These are phyloP conservation scores for Pseudogymnoascus pannorum DNA, from an alignment of 2,329 filamentous ascomycete species.

Conservation along the genomic window DNA sequence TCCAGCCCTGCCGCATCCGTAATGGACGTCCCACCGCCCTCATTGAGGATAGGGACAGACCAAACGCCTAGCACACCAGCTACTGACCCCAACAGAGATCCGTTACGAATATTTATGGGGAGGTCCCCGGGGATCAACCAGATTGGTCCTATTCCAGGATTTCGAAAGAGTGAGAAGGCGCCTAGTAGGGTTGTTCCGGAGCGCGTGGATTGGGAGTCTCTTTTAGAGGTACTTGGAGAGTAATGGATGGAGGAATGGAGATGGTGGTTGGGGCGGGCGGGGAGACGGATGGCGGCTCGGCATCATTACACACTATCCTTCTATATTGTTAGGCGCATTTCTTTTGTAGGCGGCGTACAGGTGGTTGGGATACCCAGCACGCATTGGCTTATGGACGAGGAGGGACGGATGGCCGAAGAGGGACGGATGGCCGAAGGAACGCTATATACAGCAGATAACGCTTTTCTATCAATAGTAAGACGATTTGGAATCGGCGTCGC, in stretches of 20 bases:
- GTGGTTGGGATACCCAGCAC: conserved; percentile 5
- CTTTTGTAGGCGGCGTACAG: background rate
- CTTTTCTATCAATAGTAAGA: background rate
- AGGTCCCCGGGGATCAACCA: conserved; percentile 72
- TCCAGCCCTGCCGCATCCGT: conserved; percentile 5
- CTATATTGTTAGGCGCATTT: background rate
- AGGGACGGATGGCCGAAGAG: background rate
- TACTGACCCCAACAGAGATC: conserved; percentile 21
- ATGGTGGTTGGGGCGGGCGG: background rate
- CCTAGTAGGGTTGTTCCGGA: conserved; percentile 25
- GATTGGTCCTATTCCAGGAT: conserved; percentile 64
- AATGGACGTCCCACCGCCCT: conserved; percentile 5
- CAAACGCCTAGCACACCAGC: conserved; percentile 29
- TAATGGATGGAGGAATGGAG: background rate
- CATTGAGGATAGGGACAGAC: conserved; percentile 14
- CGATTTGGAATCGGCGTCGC: conserved; percentile 1
- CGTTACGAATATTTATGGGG: conserved; percentile 31
- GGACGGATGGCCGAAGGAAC: background rate
- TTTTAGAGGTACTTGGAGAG: conserved; percentile 25
- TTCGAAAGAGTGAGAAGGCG: conserved; percentile 40
- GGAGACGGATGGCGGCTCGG: background rate
- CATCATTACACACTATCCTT: conserved; percentile 1
- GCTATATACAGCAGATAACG: conserved; percentile 1
- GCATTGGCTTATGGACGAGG: background rate
- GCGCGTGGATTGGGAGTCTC: conserved; percentile 24